phyloP scores from a whole-genome alignment of 768 basidiomycete genomes.

The Holtermanniella nyarrowii region DNA sequence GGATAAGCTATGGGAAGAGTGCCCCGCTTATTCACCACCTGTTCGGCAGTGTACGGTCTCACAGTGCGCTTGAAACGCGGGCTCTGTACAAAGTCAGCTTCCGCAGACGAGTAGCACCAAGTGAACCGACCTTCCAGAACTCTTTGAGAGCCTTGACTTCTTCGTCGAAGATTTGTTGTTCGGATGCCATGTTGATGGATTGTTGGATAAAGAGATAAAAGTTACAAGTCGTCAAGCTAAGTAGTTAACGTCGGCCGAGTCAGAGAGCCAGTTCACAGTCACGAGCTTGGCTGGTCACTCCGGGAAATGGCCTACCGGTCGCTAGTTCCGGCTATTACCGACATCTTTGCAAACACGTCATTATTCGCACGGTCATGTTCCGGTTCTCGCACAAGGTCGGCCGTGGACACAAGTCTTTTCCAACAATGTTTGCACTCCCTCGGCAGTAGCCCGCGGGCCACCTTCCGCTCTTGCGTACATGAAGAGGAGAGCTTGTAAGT shows the following conservation, averaged over 20 bases:
- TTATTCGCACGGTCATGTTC: no score
- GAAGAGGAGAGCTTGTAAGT: no score
- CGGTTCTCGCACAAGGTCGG: no score
- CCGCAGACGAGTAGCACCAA: background rate
- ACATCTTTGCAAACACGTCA: no score
- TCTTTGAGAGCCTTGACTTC: slow-evolving; percentile 77
- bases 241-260: background rate
- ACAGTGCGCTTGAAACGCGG: slow-evolving; percentile 77
- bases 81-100: slow-evolving; percentile 46
- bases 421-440: no score
- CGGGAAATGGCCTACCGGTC: background rate
- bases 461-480: no score
- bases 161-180: slow-evolving; percentile 54
- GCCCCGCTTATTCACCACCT: slow-evolving; percentile 90
- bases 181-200: slow-evolving; percentile 9
- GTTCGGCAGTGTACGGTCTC: slow-evolving; percentile 83
- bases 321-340: background rate
- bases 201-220: background rate
- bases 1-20: slow-evolving; percentile 77
- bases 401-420: no score
- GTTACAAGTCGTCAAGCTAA: background rate
- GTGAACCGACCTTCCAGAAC: slow-evolving; percentile 71
- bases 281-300: background rate
- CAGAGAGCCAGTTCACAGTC: background rate
- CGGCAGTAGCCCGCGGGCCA: no score